phyloP scores from a whole-genome alignment of 768 basidiomycete genomes.

The Mycena belliarum region DNA sequence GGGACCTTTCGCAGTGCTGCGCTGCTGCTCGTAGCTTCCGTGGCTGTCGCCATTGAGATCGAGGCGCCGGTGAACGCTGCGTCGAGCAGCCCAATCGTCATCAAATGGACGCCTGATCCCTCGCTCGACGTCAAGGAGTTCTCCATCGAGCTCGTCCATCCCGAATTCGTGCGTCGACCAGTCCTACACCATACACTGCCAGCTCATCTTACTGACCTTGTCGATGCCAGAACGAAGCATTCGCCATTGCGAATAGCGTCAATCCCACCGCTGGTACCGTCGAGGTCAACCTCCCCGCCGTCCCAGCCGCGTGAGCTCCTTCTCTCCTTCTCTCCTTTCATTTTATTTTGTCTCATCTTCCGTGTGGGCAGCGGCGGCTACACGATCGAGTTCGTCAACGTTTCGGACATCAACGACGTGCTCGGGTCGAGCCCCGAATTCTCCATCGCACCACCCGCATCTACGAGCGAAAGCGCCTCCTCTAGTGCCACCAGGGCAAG shows the following conservation, averaged over 20 bases:
- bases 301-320: not conserved
- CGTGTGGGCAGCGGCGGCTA: conserved; percentile 11
- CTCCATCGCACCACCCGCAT: conserved; percentile 8
- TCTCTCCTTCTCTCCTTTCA: too few relatives aligned
- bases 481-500: not conserved
- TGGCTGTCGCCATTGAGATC: not conserved
- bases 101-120: conserved; percentile 1
- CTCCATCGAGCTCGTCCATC: conserved; percentile 8
- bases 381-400: conserved; percentile 18
- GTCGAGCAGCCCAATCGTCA: not conserved
- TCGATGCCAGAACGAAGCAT: not conserved
- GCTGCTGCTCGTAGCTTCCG: not conserved
- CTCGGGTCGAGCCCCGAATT: conserved; percentile 8
- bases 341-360: not conserved
- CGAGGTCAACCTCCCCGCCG: not conserved
- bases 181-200: not conserved
- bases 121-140: not conserved
- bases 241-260: conserved; percentile 21
- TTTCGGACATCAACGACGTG: conserved; percentile 12
- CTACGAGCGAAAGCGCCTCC: conserved; percentile 6
- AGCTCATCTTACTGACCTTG: not conserved
- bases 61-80: not conserved
- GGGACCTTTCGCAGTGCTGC: not conserved
- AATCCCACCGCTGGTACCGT: not conserved
- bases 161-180: not conserved